phyloP scores from a whole-genome alignment of 768 basidiomycete species.

The Kwoniella botswanensis region DNA sequence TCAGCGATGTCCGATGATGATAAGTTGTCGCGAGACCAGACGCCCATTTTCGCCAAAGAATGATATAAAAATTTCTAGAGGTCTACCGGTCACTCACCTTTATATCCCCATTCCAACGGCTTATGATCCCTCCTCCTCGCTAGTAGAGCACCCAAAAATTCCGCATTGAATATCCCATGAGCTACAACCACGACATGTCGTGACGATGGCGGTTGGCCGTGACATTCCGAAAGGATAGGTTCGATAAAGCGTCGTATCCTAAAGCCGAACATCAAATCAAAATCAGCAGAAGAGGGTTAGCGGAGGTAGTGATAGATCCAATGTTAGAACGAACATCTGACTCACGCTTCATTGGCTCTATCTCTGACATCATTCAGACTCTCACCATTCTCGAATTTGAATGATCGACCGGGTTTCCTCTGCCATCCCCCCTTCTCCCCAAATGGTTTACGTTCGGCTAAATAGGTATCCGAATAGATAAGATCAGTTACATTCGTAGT shows the following conservation, averaged over 20 bases:
- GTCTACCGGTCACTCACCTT: constrained; percentile 33
- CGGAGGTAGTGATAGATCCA: background rate
- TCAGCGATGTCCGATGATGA: background rate
- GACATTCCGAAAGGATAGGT: constrained; percentile 51
- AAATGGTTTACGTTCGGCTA: constrained; percentile 41
- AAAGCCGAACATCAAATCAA: background rate
- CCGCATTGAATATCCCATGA: constrained; percentile 60
- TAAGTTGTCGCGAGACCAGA: no score
- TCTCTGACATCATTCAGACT: constrained; percentile 58
- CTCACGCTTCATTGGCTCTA: constrained; percentile 58
- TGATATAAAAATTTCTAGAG: background rate
- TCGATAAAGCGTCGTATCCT: constrained; percentile 58
- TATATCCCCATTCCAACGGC: constrained; percentile 52
- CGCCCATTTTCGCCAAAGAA: background rate
- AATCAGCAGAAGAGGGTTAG: background rate
- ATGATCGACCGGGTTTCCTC: constrained; percentile 48
- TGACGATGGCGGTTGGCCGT: constrained; percentile 36
- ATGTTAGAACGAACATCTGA: background rate
- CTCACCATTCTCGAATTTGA: constrained; percentile 59
- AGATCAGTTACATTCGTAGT: background rate
- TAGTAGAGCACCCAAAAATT: constrained; percentile 58
- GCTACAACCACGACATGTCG: constrained; percentile 59
- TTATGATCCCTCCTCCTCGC: constrained; percentile 44
- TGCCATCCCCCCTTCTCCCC: constrained; percentile 40
- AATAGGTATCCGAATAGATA: background rate